Evolutionary conservation across 2,329 filamentous ascomycete species (phyloP), one percentile per base, ranked within the genome.

Genomic region (Pseudonectria foliicola): DNA sequence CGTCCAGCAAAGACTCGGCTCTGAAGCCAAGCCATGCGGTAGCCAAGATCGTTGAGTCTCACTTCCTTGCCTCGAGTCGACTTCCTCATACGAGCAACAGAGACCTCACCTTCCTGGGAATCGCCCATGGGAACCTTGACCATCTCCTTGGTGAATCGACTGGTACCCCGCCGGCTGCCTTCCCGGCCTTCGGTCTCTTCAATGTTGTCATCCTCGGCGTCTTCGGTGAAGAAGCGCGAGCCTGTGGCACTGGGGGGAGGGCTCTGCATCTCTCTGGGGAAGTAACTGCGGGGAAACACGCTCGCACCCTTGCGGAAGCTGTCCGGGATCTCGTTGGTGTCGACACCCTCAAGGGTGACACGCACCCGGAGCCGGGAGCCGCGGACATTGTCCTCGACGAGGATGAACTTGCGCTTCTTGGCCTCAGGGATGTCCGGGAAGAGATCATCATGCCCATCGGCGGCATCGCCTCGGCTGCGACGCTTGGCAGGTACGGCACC

Each of bases 21-120:
- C 65, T 96, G 90, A 35, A 89, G 81, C 90, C 92, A 98, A 31
- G 86, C 89, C 85, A 98, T 93, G 30, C 90, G 79, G 59, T 93
- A 94, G 3, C 88, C 90, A 29, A 96, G 67, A 55, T 96, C 89
- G 56, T 96, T 96, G 42, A 96, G 67, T 31, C 85, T 77, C n/a
- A 92, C 80, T 57, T 96, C 90, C 64, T 86, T 92, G 32, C 72
- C 75, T 32, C 87, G 77, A 47, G 78, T 75, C 29, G 70, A 67
- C 54, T 76, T 80, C 32, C 79, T 79, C 60, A 88, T 80, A 39
- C 79, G 73, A 16, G 89, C 87, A 27, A 93, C 81, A 2, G 79
- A 75, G 25, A 93, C 70, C 53, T 87, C 81, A 13, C 73, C 73
- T 41, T 89, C 82, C 24, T 66, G 69, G n/a, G 82, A 84, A 46